Percentiles rank a stretch among this genome's conserved stretches.
Conservation (phyloP, 352 stramenopile genomes). For the Globisporangium lucens region DNA sequence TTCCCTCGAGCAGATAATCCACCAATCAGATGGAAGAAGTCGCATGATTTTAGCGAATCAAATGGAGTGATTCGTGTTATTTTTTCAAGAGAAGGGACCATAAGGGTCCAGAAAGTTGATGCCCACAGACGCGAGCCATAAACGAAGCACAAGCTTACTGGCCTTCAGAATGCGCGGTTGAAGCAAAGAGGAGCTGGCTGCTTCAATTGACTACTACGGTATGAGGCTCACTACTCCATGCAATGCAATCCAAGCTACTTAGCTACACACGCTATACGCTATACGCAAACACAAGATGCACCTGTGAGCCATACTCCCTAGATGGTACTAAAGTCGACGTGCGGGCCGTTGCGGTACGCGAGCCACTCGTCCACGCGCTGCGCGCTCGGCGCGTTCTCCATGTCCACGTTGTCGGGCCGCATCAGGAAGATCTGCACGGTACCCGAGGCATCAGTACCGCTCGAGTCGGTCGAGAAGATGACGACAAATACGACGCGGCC, state of each 20-base stretch:
- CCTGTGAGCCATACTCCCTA: background rate
- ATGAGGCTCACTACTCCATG: background rate
- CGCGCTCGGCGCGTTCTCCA: conserved; percentile 10
- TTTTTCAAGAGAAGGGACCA: too few relatives aligned
- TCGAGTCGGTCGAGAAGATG: conserved; percentile 25
- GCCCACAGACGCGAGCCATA: background rate
- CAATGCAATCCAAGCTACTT: background rate
- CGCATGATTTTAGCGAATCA: background rate
- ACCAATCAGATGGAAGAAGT: background rate
- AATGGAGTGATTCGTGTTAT: too few relatives aligned
- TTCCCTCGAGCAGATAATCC: background rate
- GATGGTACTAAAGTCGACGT: conserved; percentile 13
- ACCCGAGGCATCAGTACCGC: background rate
- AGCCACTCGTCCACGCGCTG: conserved; percentile 27
- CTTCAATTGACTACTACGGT: background rate
- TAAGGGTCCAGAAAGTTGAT: background rate
- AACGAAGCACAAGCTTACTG: background rate
- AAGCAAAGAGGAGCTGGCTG: background rate
- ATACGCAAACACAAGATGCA: background rate
- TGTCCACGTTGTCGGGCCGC: conserved; percentile 24
- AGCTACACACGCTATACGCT: background rate
- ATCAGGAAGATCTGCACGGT: conserved; percentile 30
- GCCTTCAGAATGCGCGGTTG: background rate
- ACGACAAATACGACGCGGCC: conserved; percentile 31
- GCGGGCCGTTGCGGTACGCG: conserved; percentile 22